Percentiles rank a stretch among this genome's conserved stretches.
Evolutionary conservation across 345 rosid genomes (phyloP).

Genomic region (Citrus australasica): DNA sequence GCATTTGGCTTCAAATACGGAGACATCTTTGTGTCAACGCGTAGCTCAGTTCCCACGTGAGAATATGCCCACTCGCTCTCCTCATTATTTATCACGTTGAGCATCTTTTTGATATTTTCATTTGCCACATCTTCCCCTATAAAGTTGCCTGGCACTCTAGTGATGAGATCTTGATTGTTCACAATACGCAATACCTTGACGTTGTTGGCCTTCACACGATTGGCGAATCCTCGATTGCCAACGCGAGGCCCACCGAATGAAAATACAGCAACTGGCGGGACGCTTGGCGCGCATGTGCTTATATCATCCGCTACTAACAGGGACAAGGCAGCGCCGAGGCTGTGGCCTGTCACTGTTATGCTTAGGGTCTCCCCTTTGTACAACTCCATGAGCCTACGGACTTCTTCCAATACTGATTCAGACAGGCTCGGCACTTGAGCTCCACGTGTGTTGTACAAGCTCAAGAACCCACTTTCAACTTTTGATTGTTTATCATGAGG

Average conservation of each 20-base stretch:
- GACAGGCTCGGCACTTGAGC: constrained; percentile 54
- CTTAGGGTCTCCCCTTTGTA: constrained; percentile 76
- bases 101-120: constrained; percentile 21
- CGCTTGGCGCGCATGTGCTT: constrained; percentile 34
- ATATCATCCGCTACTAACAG: constrained; percentile 70
- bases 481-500: constrained; percentile 35
- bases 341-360: constrained; percentile 85
- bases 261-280: constrained; percentile 71
- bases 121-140: constrained; percentile 28
- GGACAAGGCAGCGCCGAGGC: constrained; percentile 92
- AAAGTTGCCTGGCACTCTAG: constrained; percentile 71
- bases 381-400: constrained; percentile 38
- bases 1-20: constrained; percentile 60
- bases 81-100: constrained; percentile 37
- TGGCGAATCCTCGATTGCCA: constrained; percentile 60
- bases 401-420: constrained; percentile 50
- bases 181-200: constrained; percentile 77
- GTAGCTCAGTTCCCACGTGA: constrained; percentile 63
- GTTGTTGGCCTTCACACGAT: constrained; percentile 36
- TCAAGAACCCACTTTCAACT: constrained; percentile 83
- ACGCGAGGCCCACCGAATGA: constrained; percentile 94
- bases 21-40: constrained; percentile 66
- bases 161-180: constrained; percentile 76
- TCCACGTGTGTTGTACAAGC: constrained; percentile 60
- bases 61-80: constrained; percentile 61